Evolutionary conservation across 148 eudicot species (phyloP).

Genomic region (Rhododendron griersonianum): DNA sequence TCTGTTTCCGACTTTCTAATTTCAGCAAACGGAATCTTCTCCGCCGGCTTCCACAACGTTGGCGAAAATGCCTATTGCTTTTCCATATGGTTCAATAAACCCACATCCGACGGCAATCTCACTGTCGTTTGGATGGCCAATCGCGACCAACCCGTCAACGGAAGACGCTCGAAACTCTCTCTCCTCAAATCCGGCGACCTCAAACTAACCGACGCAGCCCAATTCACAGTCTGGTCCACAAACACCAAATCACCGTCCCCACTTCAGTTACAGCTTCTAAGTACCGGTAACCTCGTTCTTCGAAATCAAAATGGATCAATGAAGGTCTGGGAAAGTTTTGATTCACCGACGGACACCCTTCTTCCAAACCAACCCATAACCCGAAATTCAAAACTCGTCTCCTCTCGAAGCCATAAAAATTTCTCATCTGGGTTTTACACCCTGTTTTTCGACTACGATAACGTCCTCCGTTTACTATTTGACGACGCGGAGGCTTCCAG

Average conservation of each 20-base stretch:
- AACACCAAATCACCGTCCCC: not conserved
- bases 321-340: too few relatives aligned
- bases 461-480: too few relatives aligned
- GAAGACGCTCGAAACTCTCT: conserved; percentile 27
- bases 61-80: conserved; percentile 33
- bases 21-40: too few relatives aligned
- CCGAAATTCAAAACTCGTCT: too few relatives aligned
- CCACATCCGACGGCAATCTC: not conserved
- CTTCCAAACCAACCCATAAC: too few relatives aligned
- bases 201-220: conserved; percentile 22
- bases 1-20: too few relatives aligned
- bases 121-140: conserved; percentile 50
- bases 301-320: too few relatives aligned
- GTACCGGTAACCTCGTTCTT: conserved; percentile 29
- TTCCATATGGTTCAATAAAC: conserved; percentile 26
- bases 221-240: conserved; percentile 18
- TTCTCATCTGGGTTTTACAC: too few relatives aligned
- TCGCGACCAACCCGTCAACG: conserved; percentile 35
- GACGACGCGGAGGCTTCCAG: too few relatives aligned
- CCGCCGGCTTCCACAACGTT: not conserved
- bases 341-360: too few relatives aligned
- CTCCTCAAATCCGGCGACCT: conserved; percentile 31
- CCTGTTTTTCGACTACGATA: too few relatives aligned
- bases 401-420: too few relatives aligned
- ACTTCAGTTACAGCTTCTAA: conserved; percentile 11